phyloP scores from a whole-genome alignment of 805 yeast species.

The Pichia manshurica region DNA sequence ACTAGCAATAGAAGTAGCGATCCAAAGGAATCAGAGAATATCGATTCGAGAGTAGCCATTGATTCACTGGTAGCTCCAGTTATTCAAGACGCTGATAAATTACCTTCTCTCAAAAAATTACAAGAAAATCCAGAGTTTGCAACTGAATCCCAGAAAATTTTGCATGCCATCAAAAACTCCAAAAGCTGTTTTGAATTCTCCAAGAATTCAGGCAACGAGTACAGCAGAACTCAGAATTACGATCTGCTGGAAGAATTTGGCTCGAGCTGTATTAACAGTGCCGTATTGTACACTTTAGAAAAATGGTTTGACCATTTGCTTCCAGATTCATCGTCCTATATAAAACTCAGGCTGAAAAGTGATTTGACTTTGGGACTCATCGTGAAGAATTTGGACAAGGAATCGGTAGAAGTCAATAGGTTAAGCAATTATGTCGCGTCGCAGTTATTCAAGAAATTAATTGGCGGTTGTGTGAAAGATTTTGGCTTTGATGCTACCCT shows the following conservation, averaged over 20 bases:
- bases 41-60: constrained; percentile 40
- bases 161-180: constrained; percentile 52
- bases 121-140: constrained; percentile 24
- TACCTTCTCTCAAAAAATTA: constrained; percentile 24
- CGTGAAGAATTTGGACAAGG: constrained; percentile 41
- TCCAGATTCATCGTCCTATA: constrained; percentile 49
- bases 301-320: constrained; percentile 51
- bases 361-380: constrained; percentile 38
- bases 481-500: constrained; percentile 73
- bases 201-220: constrained; percentile 3
- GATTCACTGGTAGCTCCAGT: constrained; percentile 41
- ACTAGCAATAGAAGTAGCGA: constrained; percentile 15
- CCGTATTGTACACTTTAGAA: constrained; percentile 59
- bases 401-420: constrained; percentile 30
- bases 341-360: constrained; percentile 34
- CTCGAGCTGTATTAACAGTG: constrained; percentile 44
- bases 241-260: constrained; percentile 57
- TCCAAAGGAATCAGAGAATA: constrained; percentile 17
- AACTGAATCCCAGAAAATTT: constrained; percentile 26
- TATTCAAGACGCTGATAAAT: constrained; percentile 19
- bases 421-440: constrained; percentile 48
- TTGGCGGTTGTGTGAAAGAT: constrained; percentile 71
- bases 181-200: constrained; percentile 51
- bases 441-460: constrained; percentile 47
- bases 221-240: constrained; percentile 15